Evolutionary conservation across 805 yeast genomes (phyloP), one percentile per base, ranked within the genome.

Genomic region (Wickerhamiella lipophila): DNA sequence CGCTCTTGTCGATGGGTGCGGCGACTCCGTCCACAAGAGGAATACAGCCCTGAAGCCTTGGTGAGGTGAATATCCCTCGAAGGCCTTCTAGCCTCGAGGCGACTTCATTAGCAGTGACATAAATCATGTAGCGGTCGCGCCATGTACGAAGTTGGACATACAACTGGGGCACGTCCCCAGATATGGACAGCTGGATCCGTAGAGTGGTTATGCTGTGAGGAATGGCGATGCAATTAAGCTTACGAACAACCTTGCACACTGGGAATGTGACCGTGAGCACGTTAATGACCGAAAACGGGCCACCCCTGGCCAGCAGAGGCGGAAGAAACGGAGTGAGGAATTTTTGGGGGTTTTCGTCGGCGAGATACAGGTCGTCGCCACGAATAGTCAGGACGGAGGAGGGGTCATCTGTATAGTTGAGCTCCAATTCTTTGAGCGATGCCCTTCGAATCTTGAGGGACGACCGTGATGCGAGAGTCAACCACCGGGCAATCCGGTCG

Each of bases 1-100:
- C 49, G 27, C 56, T 49, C 32, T 52, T 42, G 18, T 52, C 57
- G 13, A 55, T 22, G 5, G 55, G 56, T 40, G 56, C 51, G 1
- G 56, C 60, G 3, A 55, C 49, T 4, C 62, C 62, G 23, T 42
- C 46, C 13, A 50, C 25, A 6, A 58, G 53, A 2, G 62, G 62
- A 3, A 57, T 47, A 21, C 54, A 46, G 15, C 55, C 55, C 15
- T 43, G 50, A 3, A 30, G 9, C 15, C 26, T 12, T 2, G 48
- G 48, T 5, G 19, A 18, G 16, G 34, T 16, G 23, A 47, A 47
- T 19, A 36, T 15, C 9, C 25, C 15, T 13, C 6, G 12, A 21
- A 47, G 22, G 16, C 19, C 42, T 6, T 21, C 43, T 5, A 15
- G n/a, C n/a, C 29, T 21, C 11, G 15, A n/a, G 13, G 60, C 60